These are phyloP conservation scores for Akanthomyces muscarius DNA, from an alignment of 2,329 filamentous ascomycete species.

Conservation along the genomic window DNA sequence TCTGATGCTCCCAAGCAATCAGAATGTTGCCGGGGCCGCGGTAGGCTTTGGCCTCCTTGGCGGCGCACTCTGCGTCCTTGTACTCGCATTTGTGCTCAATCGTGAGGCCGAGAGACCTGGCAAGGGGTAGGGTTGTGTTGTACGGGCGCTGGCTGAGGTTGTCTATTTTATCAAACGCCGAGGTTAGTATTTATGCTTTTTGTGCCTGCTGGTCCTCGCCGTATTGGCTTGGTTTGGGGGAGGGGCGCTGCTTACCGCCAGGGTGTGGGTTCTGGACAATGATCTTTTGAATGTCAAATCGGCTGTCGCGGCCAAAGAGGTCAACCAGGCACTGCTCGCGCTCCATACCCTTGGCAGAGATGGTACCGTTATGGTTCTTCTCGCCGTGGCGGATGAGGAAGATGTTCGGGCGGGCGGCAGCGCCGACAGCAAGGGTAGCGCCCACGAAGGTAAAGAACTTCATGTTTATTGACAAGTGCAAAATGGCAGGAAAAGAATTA, in stretches of 20 bases:
- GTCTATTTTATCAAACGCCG: not conserved
- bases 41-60: slow-evolving; percentile 20
- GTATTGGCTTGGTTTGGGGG: not conserved
- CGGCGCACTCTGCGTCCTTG: slow-evolving; percentile 28
- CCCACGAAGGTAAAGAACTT: not conserved
- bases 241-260: slow-evolving; percentile 26
- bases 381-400: slow-evolving; percentile 59
- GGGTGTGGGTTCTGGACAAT: slow-evolving; percentile 48
- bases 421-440: not conserved
- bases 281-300: slow-evolving; percentile 51
- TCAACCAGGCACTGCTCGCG: slow-evolving; percentile 50
- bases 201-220: not conserved
- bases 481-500: not conserved
- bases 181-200: not conserved
- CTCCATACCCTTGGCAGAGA: slow-evolving; percentile 43
- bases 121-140: slow-evolving; percentile 17
- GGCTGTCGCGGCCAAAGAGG: slow-evolving; percentile 47
- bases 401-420: slow-evolving; percentile 38
- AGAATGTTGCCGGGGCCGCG: slow-evolving; percentile 5
- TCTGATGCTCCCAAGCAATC: slow-evolving; percentile 13
- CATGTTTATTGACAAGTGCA: not conserved
- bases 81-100: slow-evolving; percentile 20
- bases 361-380: slow-evolving; percentile 46
- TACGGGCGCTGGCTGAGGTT: slow-evolving; percentile 14
- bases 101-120: slow-evolving; percentile 11